A percentile compares a stretch with the other conserved stretches of the same genome.
Conservation (phyloP, 1,284 basidiomycete species). For the Moniliophthora roreri region DNA sequence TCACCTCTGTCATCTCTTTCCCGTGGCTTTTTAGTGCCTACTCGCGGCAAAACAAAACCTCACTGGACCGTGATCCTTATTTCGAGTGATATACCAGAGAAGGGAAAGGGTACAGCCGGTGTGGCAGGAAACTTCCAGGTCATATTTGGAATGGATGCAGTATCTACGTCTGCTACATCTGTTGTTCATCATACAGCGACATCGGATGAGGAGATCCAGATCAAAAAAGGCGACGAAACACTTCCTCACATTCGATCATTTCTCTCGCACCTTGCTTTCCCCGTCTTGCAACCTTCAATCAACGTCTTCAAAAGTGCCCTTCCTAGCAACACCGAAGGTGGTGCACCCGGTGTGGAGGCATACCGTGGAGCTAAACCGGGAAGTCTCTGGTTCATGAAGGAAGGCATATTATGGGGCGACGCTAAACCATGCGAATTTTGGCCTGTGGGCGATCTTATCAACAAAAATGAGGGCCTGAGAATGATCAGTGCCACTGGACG, state of each 20-base stretch:
- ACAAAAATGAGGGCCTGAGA: constrained; percentile 52
- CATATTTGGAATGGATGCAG: constrained; percentile 65
- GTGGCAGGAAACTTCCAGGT: constrained; percentile 43
- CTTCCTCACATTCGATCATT: constrained; percentile 50
- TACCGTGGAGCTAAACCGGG: constrained; percentile 70
- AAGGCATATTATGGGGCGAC: constrained; percentile 72
- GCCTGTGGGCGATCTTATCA: constrained; percentile 56
- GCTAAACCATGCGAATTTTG: constrained; percentile 76
- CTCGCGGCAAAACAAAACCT: constrained; percentile 61
- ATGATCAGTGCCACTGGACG: constrained; percentile 65
- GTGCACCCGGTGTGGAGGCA: constrained; percentile 62
- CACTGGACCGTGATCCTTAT: constrained; percentile 69
- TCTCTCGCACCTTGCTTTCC: constrained; percentile 46
- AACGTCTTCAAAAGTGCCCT: constrained; percentile 56
- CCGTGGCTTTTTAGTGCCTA: constrained; percentile 65
- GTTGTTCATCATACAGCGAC: constrained; percentile 37
- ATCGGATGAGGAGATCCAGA: constrained; percentile 19
- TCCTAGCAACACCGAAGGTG: constrained; percentile 28
- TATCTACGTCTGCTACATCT: constrained; percentile 36
- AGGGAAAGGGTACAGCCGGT: constrained; percentile 23
- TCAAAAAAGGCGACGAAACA: constrained; percentile 53
- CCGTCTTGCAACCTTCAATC: constrained; percentile 48
- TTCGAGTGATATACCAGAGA: constrained; percentile 44
- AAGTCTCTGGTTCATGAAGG: constrained; percentile 67
- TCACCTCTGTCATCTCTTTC: constrained; percentile 46